Base-by-base conservation (phyloP, 2,329 filamentous ascomycete genomes). In the Coleophoma eucalyptorum region DNA sequence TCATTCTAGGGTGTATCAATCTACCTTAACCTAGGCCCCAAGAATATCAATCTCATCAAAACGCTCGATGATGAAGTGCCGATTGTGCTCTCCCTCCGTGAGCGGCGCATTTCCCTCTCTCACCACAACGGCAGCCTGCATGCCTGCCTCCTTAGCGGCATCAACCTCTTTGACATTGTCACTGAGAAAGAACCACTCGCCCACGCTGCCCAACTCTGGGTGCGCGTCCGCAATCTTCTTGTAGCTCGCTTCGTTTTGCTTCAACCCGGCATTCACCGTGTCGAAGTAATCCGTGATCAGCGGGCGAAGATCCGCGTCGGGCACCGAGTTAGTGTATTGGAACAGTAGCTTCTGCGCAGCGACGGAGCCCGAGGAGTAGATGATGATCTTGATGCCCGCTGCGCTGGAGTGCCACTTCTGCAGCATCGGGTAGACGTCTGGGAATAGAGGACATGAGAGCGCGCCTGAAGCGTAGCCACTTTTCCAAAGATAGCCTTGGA, bases 281-380 rank as follows among this genome's bases (percentile, higher is more conserved):
- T 94, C 89, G 64, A 90, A 93, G 76, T 83, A 90, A 58, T 78
- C 84, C 42, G 73, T 74, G 52, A 90, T 77, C 50, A 81, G 66
- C 1, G 71, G 70, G 3, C 75, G 79, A 60, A 89, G 66, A 64
- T 90, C 81, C n/a, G 76, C 71, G 2, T 53, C 50, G 16, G 76
- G 75, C 53, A 77, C 69, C 7, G 79, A 75, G 55, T 80, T 72
- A 15, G 68, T 67, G 63, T 91, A 82, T 53, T 77, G 75, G 69
- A 93, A 93, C 55, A 93, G 78, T 54, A 93, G 74, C 70, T 90
- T 89, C 74, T 94, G 89, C 13, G 89, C 89, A 18, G 85, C 78
- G 5, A 93, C 86, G 19, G 87, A 91, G 32, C 89, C 89, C 12
- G 87, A 91, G 4, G 87, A 91, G 72, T 92, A 94, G 63, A 94